A percentile compares a stretch with the other conserved stretches of the same genome.
phyloP scores from a whole-genome alignment of 2,329 filamentous ascomycete species.

The Seiridium cupressi region DNA sequence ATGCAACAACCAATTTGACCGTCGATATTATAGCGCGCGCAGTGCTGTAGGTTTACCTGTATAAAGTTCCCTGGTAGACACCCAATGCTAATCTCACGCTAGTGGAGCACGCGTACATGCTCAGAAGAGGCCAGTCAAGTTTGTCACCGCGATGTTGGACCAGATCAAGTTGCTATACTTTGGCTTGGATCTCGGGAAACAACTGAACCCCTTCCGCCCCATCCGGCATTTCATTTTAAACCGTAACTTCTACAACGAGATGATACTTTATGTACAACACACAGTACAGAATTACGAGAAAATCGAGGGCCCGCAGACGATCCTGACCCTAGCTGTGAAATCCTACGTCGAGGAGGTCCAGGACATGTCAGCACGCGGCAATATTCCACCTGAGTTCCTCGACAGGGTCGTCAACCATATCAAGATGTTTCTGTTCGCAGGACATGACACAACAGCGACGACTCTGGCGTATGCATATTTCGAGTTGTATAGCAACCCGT shows the following conservation, averaged over 20 bases:
- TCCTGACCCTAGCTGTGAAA: slow-evolving; percentile 25
- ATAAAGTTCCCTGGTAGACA: not conserved
- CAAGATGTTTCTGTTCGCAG: slow-evolving; percentile 26
- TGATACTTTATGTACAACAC: slow-evolving; percentile 23
- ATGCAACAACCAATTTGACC: slow-evolving; percentile 24
- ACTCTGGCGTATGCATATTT: slow-evolving; percentile 24
- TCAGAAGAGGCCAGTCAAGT: slow-evolving; percentile 12
- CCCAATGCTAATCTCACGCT: slow-evolving; percentile 2
- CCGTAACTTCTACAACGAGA: slow-evolving; percentile 22
- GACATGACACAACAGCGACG: slow-evolving; percentile 30
- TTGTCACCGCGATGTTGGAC: slow-evolving; percentile 17
- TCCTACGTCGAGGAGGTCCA: slow-evolving; percentile 15
- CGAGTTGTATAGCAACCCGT: slow-evolving; percentile 20
- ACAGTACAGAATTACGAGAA: slow-evolving; percentile 21
- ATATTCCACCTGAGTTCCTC: slow-evolving; percentile 17
- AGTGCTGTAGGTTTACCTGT: slow-evolving; percentile 22
- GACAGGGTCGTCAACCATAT: slow-evolving; percentile 16
- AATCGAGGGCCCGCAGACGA: slow-evolving; percentile 22
- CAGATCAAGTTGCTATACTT: slow-evolving; percentile 19
- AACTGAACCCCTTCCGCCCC: slow-evolving; percentile 17
- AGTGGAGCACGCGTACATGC: slow-evolving; percentile 17
- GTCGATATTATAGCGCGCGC: slow-evolving; percentile 27
- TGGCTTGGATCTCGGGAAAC: slow-evolving; percentile 14
- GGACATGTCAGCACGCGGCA: not conserved
- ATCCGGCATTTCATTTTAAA: slow-evolving; percentile 24